Evolutionary conservation across 805 yeast species (phyloP), one percentile per base, ranked within the genome.

Genomic region (Candida succiphila): DNA sequence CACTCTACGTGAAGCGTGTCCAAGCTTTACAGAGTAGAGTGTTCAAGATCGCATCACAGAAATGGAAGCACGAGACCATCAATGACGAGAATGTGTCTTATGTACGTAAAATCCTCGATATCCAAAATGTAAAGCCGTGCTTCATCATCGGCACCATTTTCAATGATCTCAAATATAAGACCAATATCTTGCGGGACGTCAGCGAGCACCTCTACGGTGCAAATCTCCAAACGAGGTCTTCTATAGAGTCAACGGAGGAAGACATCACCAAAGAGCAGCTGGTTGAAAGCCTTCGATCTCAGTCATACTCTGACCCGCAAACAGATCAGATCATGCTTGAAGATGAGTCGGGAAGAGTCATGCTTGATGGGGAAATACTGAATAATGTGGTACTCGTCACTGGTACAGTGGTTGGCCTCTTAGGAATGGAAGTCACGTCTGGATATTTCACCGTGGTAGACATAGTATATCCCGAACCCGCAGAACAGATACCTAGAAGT

Each of bases 121-220:
- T 85, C 7, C 57, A 61, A 9, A 65, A 69, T 22, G 72, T 76
- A 37, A 66, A 71, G 38, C 67, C 80, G 15, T 70, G 84, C 40
- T 92, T 89, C 89, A 76, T 86, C 10, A 66, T 80, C 18, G 98
- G 98, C 3, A 85, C 96, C 0, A 67, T 88, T 0, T 86, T 80
- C 48, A 70, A 84, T 46, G 95, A 88, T 39, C 69, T 85, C 78
- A 76, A 75, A 48, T 74, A 75, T 48, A 92, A 92, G 50, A 87
- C 95, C 4, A 81, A 88, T 52, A 78, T 92, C 33, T 58, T 92
- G 36, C 72, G 75, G 28, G 97, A 92, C 40, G 87, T 89, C 7
- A 75, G 81, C 22, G 69, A 68, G 18, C 70, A 70, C 23, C 52
- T 56, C 32, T 76, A 72, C 44, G 78, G 72, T 24, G 65, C 65